These are phyloP conservation scores for Scytalidium lignicola DNA, from an alignment of 2,329 filamentous ascomycete species.

Conservation along the genomic window DNA sequence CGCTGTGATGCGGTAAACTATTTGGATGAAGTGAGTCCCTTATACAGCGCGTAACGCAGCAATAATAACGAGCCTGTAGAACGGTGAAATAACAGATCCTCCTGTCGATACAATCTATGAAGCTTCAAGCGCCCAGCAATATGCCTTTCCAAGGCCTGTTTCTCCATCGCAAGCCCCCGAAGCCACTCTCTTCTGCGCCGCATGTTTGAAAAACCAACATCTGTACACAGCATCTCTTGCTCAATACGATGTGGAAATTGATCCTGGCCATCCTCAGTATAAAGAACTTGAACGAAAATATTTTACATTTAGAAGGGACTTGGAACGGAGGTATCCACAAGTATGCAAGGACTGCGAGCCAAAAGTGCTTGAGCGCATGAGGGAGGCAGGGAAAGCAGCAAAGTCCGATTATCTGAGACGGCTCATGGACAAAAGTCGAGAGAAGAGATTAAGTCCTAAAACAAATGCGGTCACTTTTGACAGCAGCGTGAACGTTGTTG, in stretches of 20 bases:
- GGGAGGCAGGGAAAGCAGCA: slow-evolving; percentile 70
- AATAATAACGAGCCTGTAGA: slow-evolving; percentile 39
- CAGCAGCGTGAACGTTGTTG: slow-evolving; percentile 11
- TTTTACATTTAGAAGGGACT: slow-evolving; percentile 61
- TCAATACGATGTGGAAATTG: slow-evolving; percentile 69
- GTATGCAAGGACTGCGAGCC: slow-evolving; percentile 79
- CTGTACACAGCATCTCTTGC: slow-evolving; percentile 71
- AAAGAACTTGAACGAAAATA: slow-evolving; percentile 59
- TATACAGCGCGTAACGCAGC: background rate
- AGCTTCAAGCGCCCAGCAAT: slow-evolving; percentile 39
- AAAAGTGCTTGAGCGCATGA: slow-evolving; percentile 64
- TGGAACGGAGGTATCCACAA: slow-evolving; percentile 83
- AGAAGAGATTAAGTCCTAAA: slow-evolving; percentile 30
- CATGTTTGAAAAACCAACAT: slow-evolving; percentile 84
- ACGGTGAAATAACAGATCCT: slow-evolving; percentile 86
- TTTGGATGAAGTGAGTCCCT: slow-evolving; percentile 67
- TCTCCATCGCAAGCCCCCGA: slow-evolving; percentile 26
- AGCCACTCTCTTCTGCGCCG: slow-evolving; percentile 59
- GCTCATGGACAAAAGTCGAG: slow-evolving; percentile 61
- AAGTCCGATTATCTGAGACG: slow-evolving; percentile 25
- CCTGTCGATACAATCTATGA: slow-evolving; percentile 56
- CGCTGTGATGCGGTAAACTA: slow-evolving; percentile 84
- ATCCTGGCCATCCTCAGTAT: slow-evolving; percentile 63
- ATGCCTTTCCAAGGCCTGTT: slow-evolving; percentile 37
- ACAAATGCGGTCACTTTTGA: slow-evolving; percentile 2